Base-by-base conservation (phyloP, 805 yeast species). In the Kazachstania psychrophila region DNA sequence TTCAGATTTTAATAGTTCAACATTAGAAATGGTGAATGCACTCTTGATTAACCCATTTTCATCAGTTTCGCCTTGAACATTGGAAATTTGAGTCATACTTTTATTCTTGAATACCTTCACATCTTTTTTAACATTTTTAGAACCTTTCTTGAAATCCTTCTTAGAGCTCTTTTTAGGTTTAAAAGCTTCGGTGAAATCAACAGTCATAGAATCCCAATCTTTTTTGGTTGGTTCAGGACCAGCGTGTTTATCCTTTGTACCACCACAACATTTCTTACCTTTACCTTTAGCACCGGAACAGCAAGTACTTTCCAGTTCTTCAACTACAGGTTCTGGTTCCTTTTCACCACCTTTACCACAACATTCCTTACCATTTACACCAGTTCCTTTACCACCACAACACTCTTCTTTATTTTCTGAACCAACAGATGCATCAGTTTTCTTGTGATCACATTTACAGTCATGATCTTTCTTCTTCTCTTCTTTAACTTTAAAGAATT, bases 1-100 rank as follows among this genome's bases (percentile, higher is more conserved):
- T 37, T 77, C 77, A 1, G 86, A 71, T 20, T 71, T 71, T 20
- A 68, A 46, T 28, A 75, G 55, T 16, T 66, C 58, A 5, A 66
- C 54, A 4, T 58, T 52, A 0, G 77, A 66, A 19, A 68, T 59
- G 2, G 69, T 58, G 38, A 71, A 36, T 8, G 59, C 49, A 28
- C 54, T 53, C 38, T 54, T 55, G 11, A 56, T 51, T 23, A 49
- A 34, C 27, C 39, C 45, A 25, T 45, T 44, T 12, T 43, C 38
- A 66, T 43, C 62, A 62, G 55, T 11, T 4, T 27, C 23, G 2
- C n/a, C 18, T 6, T 26, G 23, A 7, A 13, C 23, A 2, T 29
- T 20, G 5, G 22, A 26, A 18, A 41, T 43, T 13, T 43, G 38
- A 12, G 34, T 27, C 29, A 34, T 19, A 26, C 36, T 15, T 18